phyloP scores from a whole-genome alignment of 1,284 basidiomycete species.

The Testicularia cyperi region DNA sequence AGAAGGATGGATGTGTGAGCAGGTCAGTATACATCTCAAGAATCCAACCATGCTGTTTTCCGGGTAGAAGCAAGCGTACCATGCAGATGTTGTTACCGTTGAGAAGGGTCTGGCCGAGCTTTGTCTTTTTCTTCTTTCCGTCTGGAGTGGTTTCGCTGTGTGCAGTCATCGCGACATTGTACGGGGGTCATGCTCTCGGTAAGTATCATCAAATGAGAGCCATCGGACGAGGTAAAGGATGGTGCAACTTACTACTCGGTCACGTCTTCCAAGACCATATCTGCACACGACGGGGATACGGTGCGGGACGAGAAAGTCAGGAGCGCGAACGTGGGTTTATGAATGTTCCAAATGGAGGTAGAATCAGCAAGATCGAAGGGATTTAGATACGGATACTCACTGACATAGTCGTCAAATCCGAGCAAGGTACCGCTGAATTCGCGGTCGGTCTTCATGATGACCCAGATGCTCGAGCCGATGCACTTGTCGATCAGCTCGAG shows the following conservation, averaged over 20 bases:
- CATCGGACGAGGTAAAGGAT: not conserved
- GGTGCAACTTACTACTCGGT: conserved; percentile 79
- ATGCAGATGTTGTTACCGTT: conserved; percentile 99
- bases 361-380: not conserved
- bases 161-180: too few species aligned
- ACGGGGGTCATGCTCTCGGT: too few species aligned
- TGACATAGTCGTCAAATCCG: conserved; percentile 98
- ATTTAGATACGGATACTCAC: conserved; percentile 68
- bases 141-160: conserved; percentile 78
- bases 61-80: conserved; percentile 65
- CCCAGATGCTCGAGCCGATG: conserved; percentile 60
- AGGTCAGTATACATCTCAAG: not conserved
- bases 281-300: conserved; percentile 62
- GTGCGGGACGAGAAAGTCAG: not conserved
- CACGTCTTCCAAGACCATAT: conserved; percentile 97
- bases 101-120: conserved; percentile 83
- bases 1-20: not conserved
- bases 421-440: conserved; percentile 79
- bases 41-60: too few species aligned
- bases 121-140: conserved; percentile 78
- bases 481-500: conserved; percentile 60
- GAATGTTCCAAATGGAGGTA: not conserved
- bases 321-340: too few species aligned
- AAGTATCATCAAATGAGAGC: too few species aligned
- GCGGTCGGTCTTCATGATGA: conserved; percentile 59